A percentile compares a stretch with the other conserved stretches of the same genome.
These are phyloP conservation scores for Verticillium zaregamsianum DNA, from an alignment of 2,329 filamentous ascomycete species.

Conservation along the genomic window DNA sequence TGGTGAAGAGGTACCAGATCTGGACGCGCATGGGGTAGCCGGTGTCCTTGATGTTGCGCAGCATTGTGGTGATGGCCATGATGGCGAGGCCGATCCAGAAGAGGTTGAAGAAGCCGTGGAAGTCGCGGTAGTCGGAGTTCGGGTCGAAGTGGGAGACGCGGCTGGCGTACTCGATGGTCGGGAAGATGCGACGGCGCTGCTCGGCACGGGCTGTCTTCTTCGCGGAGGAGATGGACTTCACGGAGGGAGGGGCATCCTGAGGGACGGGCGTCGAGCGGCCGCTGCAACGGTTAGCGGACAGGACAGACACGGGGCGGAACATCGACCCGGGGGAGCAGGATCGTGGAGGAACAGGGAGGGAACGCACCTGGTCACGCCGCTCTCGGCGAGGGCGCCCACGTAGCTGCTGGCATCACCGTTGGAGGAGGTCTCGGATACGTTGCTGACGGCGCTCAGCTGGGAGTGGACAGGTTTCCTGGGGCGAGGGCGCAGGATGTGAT, in stretches of 20 bases:
- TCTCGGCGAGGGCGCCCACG: slow-evolving; percentile 4
- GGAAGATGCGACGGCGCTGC: slow-evolving; percentile 81
- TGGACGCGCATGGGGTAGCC: slow-evolving; percentile 79
- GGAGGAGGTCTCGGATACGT: slow-evolving; percentile 4
- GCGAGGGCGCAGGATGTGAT: slow-evolving; percentile 44
- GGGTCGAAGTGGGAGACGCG: slow-evolving; percentile 96
- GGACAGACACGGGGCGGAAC: neutral
- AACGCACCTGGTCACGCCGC: slow-evolving; percentile 11
- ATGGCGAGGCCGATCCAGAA: slow-evolving; percentile 98
- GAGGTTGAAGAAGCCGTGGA: slow-evolving; percentile 94
- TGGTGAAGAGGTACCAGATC: slow-evolving; percentile 84
- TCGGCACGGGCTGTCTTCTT: slow-evolving; percentile 79
- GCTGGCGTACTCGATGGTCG: slow-evolving; percentile 84
- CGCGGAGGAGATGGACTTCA: slow-evolving; percentile 78
- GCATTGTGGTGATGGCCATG: slow-evolving; percentile 92
- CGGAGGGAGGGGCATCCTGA: slow-evolving; percentile 87
- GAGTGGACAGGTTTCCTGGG: slow-evolving; percentile 45
- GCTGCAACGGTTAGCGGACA: slow-evolving; percentile 37
- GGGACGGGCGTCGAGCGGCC: slow-evolving; percentile 80
- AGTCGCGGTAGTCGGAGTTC: slow-evolving; percentile 85
- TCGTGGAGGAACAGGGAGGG: neutral
- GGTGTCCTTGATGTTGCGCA: slow-evolving; percentile 91
- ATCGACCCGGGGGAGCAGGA: neutral
- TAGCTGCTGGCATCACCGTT: slow-evolving; percentile 6
- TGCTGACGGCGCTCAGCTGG: slow-evolving; percentile 22